Conservation (phyloP, 106 monocot species). For the Iris macrosiphon region DNA sequence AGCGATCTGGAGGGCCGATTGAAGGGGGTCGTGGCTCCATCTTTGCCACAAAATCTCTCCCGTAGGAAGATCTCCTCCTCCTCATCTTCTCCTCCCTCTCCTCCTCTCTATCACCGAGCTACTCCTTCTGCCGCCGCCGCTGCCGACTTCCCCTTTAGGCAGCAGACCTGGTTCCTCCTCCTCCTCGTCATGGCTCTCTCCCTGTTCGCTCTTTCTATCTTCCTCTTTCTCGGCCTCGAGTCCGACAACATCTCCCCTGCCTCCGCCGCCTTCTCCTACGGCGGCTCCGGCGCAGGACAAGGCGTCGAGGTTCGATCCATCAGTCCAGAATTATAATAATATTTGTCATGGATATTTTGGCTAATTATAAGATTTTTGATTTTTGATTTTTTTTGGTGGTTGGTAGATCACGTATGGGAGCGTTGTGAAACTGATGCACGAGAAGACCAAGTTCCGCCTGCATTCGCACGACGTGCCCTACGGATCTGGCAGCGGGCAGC, state of each 20-base stretch:
- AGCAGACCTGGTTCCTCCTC: slow-evolving; percentile 40
- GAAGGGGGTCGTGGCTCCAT: slow-evolving; percentile 42
- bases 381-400: background rate
- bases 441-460: slow-evolving; percentile 74
- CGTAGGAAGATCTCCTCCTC: slow-evolving; percentile 27
- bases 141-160: slow-evolving; percentile 39
- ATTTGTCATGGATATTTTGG: background rate
- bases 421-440: slow-evolving; percentile 82
- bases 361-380: slow-evolving; percentile 2
- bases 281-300: slow-evolving; percentile 36
- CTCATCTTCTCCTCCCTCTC: background rate
- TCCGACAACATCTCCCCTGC: slow-evolving; percentile 39
- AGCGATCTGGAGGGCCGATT: slow-evolving; percentile 29
- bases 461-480: slow-evolving; percentile 94
- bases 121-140: background rate
- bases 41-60: slow-evolving; percentile 34
- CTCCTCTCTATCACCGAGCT: background rate
- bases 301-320: slow-evolving; percentile 40
- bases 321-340: background rate
- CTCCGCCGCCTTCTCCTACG: slow-evolving; percentile 20
- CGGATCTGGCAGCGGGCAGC: slow-evolving; percentile 92
- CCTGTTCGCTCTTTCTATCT: slow-evolving; percentile 42
- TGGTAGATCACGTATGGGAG: slow-evolving; percentile 69
- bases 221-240: slow-evolving; percentile 47
- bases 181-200: slow-evolving; percentile 52